phyloP scores from a whole-genome alignment of 176 grass and related monocot species.

The Musa itinerans region DNA sequence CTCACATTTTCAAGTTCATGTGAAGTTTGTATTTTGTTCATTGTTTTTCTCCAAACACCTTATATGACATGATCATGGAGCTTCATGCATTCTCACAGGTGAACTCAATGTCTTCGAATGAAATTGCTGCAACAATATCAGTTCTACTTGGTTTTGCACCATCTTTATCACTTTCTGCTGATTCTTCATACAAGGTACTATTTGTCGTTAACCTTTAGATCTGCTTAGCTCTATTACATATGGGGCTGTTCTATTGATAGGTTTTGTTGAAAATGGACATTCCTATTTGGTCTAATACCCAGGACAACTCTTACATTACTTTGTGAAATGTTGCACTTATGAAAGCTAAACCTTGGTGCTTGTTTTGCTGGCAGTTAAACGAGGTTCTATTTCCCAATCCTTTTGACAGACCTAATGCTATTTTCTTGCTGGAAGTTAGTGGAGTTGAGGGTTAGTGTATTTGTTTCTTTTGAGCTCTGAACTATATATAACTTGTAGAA shows the following conservation, averaged over 20 bases:
- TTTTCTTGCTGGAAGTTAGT: slow-evolving; percentile 68
- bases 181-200: slow-evolving; percentile 68
- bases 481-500: slow-evolving; percentile 10
- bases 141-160: slow-evolving; percentile 91
- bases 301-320: background rate
- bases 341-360: slow-evolving; percentile 19
- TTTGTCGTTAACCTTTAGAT: background rate
- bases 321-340: slow-evolving; percentile 7
- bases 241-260: background rate
- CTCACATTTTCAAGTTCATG: background rate
- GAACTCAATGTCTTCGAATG: slow-evolving; percentile 45
- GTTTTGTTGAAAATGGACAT: background rate
- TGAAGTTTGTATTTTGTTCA: background rate
- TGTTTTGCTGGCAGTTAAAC: slow-evolving; percentile 49
- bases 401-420: slow-evolving; percentile 64
- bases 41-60: background rate
- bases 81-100: slow-evolving; percentile 26
- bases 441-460: slow-evolving; percentile 48
- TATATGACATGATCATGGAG: background rate
- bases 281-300: background rate
- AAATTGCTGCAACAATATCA: slow-evolving; percentile 66
- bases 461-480: background rate
- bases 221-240: background rate
- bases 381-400: slow-evolving; percentile 71
- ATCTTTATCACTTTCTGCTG: slow-evolving; percentile 26